These are phyloP conservation scores for Thuidium tamariscinum DNA, from an alignment of 225 moss, liverwort and hornwort genomes.

Conservation along the genomic window DNA sequence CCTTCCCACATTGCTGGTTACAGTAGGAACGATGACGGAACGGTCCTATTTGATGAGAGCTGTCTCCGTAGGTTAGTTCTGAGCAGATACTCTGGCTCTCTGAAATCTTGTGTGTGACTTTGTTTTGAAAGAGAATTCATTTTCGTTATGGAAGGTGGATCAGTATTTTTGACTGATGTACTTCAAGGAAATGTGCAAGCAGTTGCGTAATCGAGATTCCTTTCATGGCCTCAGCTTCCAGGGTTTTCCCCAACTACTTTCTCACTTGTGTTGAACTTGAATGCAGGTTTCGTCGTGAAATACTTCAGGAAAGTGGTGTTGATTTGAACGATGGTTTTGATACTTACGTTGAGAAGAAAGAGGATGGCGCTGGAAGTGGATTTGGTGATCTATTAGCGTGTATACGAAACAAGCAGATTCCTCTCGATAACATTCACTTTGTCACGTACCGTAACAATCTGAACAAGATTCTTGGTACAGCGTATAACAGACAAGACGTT, in stretches of 20 bases:
- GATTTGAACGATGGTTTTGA: constrained; percentile 96
- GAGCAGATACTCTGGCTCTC: not conserved
- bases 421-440: constrained; percentile 92
- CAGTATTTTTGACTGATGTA: not conserved
- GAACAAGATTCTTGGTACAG: constrained; percentile 98
- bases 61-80: constrained; percentile 62
- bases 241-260: not conserved
- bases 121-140: not conserved
- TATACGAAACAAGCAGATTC: constrained; percentile 71
- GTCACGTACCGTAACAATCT: constrained; percentile 98
- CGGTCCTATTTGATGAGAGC: constrained; percentile 77
- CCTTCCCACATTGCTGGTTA: constrained; percentile 81
- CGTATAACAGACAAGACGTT: constrained; percentile 71
- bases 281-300: constrained; percentile 68
- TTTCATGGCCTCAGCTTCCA: not conserved
- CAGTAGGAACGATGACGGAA: constrained; percentile 64
- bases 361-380: constrained; percentile 66
- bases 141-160: not conserved
- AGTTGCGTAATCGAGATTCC: not conserved
- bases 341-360: constrained; percentile 82
- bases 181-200: not conserved
- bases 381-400: constrained; percentile 90
- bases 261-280: not conserved
- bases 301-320: constrained; percentile 50
- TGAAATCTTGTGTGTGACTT: not conserved